Base-by-base conservation (phyloP, 78 protist genomes). In the Chrysochromulina parva region DNA sequence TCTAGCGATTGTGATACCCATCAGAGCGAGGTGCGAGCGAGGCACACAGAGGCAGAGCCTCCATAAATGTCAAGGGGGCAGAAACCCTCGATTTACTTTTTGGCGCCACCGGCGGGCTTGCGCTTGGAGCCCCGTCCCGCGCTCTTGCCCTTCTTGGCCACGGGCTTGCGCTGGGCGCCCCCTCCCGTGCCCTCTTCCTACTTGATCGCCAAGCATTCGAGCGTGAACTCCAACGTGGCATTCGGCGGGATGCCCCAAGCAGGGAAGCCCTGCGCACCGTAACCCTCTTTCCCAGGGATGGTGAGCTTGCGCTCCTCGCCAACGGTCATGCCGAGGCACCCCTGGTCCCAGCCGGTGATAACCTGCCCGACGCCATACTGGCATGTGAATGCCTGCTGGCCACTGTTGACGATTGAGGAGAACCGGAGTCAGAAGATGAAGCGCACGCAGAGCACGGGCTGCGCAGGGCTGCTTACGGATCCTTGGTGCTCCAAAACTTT, bases 401-500 rank as follows among this genome's bases (percentile, higher is more conserved):
- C 71, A 22, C 38, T 38, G 38, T 38, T 38, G 38, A 38, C 38
- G 38, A 38, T 38, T 38, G 38, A 38, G 38, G 38, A 38, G 38
- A 38, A 38, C 38, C 38, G 38, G 38, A 38, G 38, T 38, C 38
- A 38, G 38, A 38, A 38, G 38, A 38, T 38, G 38, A 38, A 38
- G 38, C 38, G 38, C 38, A 38, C 38, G 38, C 38, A 38, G 38
- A 38, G 38, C 38, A 0, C 38, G 38, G 38, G 38, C 38, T 38
- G 38, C 38, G 38, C 38, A 38, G 38, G 38, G 38, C 38, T 38
- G 38, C 66, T 38, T 38, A 38, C 38, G 80, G 80, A 17, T 71
- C 80, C 52, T 71, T n/a, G 50, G 85, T 78, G 60, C 14, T 28
- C 91, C 91, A 88, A 67, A 88, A 88, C 67, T 88, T 88, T 57